Conservation (phyloP, 208 protist genomes). For the Balamuthia mandrillaris region DNA sequence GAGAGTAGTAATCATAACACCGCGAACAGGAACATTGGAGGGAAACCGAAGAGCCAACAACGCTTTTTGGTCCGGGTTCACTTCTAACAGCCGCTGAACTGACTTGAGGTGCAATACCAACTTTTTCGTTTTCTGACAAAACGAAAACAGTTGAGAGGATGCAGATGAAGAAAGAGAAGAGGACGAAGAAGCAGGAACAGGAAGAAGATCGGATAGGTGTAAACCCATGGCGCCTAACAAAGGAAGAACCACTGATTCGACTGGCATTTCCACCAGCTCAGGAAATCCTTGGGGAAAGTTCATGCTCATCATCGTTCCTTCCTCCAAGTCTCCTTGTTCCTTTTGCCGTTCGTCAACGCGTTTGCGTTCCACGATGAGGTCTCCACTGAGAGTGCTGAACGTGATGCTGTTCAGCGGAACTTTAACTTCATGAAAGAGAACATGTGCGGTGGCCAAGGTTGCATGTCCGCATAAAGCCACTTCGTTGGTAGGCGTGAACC, state of each 20-base stretch:
- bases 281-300: not conserved
- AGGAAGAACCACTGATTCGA: no score
- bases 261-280: not conserved
- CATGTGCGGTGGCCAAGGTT: slow-evolving; percentile 5
- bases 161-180: no score
- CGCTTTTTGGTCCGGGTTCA: not conserved
- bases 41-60: not conserved
- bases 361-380: not conserved
- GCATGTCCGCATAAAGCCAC: slow-evolving; percentile 21
- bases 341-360: no score
- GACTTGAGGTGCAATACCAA: no score
- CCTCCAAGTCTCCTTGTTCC: no score
- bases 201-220: no score
- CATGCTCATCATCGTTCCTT: no score
- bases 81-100: not conserved
- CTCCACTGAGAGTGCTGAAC: not conserved
- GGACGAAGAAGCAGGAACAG: no score
- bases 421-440: not conserved
- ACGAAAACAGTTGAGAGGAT: no score
- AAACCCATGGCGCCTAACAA: not conserved
- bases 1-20: no score
- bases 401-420: not conserved
- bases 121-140: no score
- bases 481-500: slow-evolving; percentile 41
- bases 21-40: not conserved